Evolutionary conservation across 768 basidiomycete species (phyloP).

Genomic region (Naganishia onofrii): DNA sequence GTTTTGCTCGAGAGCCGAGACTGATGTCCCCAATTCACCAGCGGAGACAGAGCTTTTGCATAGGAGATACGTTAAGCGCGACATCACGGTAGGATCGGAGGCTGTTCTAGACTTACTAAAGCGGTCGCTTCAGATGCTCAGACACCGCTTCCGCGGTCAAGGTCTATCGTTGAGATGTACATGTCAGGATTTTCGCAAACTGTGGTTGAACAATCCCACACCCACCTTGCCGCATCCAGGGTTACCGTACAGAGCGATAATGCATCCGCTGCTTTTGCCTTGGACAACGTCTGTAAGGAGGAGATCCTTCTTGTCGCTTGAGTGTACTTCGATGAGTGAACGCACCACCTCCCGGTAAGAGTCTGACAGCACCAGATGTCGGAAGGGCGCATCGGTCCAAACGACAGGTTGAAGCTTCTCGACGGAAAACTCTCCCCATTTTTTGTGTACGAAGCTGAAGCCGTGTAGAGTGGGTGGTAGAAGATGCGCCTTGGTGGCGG

Average conservation of each 20-base stretch:
- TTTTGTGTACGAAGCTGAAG: constrained; percentile 10
- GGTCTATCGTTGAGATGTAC: not conserved
- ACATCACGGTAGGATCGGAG: not conserved
- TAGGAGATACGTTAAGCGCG: not conserved
- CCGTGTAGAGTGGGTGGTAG: constrained; percentile 1
- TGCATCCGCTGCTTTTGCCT: constrained; percentile 2
- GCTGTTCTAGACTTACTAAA: not conserved
- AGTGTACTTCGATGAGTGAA: constrained; percentile 11
- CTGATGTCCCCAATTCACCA: constrained; percentile 9
- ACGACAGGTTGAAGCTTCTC: not conserved
- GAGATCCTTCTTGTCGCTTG: constrained; percentile 13
- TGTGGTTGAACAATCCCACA: not conserved
- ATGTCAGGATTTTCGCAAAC: not conserved
- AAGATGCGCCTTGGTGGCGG: constrained; percentile 1
- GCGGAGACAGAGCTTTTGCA: not conserved
- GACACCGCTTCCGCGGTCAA: constrained; percentile 5
- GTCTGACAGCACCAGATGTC: not conserved
- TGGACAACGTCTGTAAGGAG: not conserved
- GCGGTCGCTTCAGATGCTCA: constrained; percentile 7
- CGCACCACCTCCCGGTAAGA: not conserved
- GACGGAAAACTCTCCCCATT: constrained; percentile 7
- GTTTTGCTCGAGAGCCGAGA: constrained; percentile 7
- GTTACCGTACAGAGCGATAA: constrained; percentile 1
- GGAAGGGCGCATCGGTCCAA: not conserved
- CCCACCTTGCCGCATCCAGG: constrained; percentile 6